Conservation (phyloP, 495 filamentous ascomycete species). For the Schizothecium vesticola region DNA sequence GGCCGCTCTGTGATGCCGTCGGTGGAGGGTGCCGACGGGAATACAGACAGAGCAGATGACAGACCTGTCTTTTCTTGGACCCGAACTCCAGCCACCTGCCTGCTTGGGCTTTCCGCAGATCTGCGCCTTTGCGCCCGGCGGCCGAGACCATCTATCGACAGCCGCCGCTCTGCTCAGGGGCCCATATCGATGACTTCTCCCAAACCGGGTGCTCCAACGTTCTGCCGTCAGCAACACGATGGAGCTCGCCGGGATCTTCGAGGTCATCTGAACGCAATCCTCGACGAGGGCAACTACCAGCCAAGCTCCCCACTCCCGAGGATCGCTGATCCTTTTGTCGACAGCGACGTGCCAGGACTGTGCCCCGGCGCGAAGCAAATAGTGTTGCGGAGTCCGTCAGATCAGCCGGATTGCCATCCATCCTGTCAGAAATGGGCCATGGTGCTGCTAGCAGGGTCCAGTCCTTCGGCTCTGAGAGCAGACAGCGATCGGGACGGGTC, state of each 20-base stretch:
- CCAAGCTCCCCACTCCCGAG: not conserved
- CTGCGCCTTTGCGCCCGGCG: not conserved
- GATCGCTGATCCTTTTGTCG: not conserved
- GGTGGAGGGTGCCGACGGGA: not conserved
- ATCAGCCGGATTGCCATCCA: constrained; percentile 10
- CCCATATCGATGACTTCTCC: not conserved
- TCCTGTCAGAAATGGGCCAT: not conserved
- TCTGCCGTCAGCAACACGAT: not conserved
- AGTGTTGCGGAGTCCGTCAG: constrained; percentile 3
- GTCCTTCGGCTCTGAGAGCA: constrained; percentile 13
- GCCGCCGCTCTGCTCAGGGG: not conserved
- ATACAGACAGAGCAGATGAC: constrained; percentile 9
- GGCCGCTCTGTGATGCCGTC: constrained; percentile 8
- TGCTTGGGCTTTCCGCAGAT: constrained; percentile 10
- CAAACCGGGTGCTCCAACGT: not conserved
- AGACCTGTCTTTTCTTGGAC: not conserved
- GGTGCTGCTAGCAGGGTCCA: constrained; percentile 19
- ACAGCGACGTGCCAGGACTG: not conserved
- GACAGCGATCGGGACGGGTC: constrained; percentile 7
- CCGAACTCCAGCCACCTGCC: constrained; percentile 15
- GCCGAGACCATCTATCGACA: not conserved
- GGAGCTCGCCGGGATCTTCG: not conserved
- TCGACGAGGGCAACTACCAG: not conserved
- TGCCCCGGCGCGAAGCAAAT: not conserved
- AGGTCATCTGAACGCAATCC: not conserved